These are phyloP conservation scores for Starmerella apis DNA, from an alignment of 805 yeast species.

Conservation along the genomic window DNA sequence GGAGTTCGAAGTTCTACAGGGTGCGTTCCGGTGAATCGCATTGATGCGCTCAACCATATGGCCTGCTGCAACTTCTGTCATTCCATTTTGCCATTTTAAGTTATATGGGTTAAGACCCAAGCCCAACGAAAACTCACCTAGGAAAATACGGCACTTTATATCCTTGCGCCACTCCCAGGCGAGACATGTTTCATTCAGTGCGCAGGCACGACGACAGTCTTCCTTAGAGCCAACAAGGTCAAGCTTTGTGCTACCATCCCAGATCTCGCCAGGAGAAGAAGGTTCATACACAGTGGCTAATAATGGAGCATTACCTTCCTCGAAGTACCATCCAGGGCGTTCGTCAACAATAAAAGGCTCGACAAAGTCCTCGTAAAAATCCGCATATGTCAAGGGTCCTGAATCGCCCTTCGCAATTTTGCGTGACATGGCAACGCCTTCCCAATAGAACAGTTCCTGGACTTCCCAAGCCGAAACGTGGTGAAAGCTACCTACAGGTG, in stretches of 20 bases:
- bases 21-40: neutral
- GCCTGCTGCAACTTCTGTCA: constrained; percentile 2
- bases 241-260: neutral
- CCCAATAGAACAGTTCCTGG: constrained; percentile 29
- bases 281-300: neutral
- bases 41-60: constrained; percentile 1
- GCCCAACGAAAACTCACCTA: constrained; percentile 18
- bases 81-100: neutral
- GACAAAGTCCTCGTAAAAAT: constrained; percentile 30
- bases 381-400: constrained; percentile 24
- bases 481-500: constrained; percentile 31
- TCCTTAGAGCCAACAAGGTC: neutral
- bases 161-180: constrained; percentile 17
- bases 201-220: neutral
- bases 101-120: constrained; percentile 10
- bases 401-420: neutral
- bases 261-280: neutral
- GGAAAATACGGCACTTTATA: constrained; percentile 16
- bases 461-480: constrained; percentile 28
- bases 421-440: constrained; percentile 16
- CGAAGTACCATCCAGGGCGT: constrained; percentile 25
- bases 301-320: neutral
- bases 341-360: constrained; percentile 27
- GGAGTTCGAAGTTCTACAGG: neutral
- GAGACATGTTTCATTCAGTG: constrained; percentile 13